Evolutionary conservation across 2,329 filamentous ascomycete species (phyloP), one percentile per base, ranked within the genome.

Genomic region (Sarocladiaceae sp.): DNA sequence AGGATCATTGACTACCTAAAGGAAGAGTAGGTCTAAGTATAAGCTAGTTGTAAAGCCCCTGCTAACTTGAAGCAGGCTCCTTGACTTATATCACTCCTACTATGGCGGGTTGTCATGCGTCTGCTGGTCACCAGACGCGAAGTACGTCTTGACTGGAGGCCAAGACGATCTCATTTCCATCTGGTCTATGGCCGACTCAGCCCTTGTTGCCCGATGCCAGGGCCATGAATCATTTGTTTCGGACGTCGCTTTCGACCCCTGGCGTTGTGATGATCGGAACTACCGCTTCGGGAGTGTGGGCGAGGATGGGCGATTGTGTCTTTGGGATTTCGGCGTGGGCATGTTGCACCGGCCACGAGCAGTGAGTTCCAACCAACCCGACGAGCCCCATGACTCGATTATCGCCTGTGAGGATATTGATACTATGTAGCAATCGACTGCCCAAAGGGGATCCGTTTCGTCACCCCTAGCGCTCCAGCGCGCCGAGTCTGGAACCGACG

Each of bases 271-370:
- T 58, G 88, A 95, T 59, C 81, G 85, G 54, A 97, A 88, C 55
- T 98, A 98, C 65, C 80, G 93, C 2, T 95, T 98, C 56, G 93
- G 93, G 23, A 95, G 88, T 56, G 91, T 98, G 1, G 93, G 91
- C 12, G 91, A 97, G 60, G 93, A 98, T 61, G 88, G 90, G 55
- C 77, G 89, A 46, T 70, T 98, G 15, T 79, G 95, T 47, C 70
- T 98, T 11, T 98, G 93, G 93, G 93, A 98, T 68, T 98, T 98
- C 61, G 95, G 84, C 52, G 88, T 95, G 33, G 89, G 89, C 54
- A 97, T 97, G 91, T 73, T 98, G 55, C 87, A 94, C 63, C 78
- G 90, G 48, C 91, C 93, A 16, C 91, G 91, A 66, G 83, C 80
- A 53, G 85, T 89, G 69, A 58, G 85, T 76, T 29, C 26, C 26